Conservation (phyloP, 257 asterid species). For the Jacaranda mimosifolia region DNA sequence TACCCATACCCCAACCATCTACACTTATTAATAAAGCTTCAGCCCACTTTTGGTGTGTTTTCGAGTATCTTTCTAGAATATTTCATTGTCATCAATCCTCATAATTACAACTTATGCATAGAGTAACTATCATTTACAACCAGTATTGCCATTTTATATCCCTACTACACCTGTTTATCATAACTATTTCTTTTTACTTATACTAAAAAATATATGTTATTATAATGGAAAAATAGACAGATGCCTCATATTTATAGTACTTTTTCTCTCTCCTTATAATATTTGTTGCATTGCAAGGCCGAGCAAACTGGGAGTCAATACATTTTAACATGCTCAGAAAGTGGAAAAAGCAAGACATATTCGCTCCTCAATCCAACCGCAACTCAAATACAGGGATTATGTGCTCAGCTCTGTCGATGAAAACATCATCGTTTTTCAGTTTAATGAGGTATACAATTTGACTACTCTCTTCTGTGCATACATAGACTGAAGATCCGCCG, state of each 20-base stretch:
- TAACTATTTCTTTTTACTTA: no score
- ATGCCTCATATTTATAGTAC: not conserved
- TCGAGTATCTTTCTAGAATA: no score
- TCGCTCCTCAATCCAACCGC: slow-evolving; percentile 51
- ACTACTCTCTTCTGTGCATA: slow-evolving; percentile 17
- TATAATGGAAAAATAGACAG: no score
- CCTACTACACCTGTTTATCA: no score
- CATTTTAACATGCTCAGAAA: slow-evolving; percentile 69
- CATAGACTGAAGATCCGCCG: not conserved
- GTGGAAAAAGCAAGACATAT: slow-evolving; percentile 54
- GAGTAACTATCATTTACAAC: no score
- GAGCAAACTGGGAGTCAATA: slow-evolving; percentile 65
- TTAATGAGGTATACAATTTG: slow-evolving; percentile 17
- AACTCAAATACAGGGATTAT: slow-evolving; percentile 69
- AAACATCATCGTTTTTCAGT: not conserved
- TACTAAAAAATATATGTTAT: no score
- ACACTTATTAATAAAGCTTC: no score
- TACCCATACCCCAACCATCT: no score
- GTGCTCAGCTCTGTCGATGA: slow-evolving; percentile 78
- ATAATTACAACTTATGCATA: no score
- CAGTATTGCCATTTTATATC: no score
- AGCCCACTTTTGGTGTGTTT: no score
- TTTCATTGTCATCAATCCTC: no score
- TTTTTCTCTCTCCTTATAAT: not conserved
- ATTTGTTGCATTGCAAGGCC: slow-evolving; percentile 32